A percentile compares a stretch with the other conserved stretches of the same genome.
Evolutionary conservation across 148 eudicot genomes (phyloP).

Genomic region (Dianthus caryophyllus): DNA sequence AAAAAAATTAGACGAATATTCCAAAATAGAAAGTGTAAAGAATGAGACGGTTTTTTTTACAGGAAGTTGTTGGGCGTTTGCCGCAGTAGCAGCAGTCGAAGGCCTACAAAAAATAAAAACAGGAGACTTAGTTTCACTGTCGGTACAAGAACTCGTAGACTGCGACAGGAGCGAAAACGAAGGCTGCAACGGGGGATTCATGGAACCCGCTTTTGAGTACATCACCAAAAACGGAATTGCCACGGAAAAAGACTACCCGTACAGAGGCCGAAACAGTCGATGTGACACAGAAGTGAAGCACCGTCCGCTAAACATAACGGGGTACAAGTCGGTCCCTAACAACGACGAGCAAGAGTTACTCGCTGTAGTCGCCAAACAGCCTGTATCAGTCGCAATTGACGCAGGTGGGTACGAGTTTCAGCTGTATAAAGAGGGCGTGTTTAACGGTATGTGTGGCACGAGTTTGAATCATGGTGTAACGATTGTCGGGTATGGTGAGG

Average conservation of each 20-base stretch:
- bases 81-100: slow-evolving; percentile 31
- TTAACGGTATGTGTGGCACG: slow-evolving; percentile 36
- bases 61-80: slow-evolving; percentile 46
- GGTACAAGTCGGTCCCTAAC: slow-evolving; percentile 29
- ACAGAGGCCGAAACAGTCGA: slow-evolving; percentile 31
- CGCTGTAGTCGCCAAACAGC: slow-evolving; percentile 48
- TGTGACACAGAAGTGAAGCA: slow-evolving; percentile 28
- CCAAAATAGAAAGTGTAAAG: too few relatives aligned
- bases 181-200: slow-evolving; percentile 66
- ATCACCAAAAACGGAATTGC: slow-evolving; percentile 41
- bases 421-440: slow-evolving; percentile 49
- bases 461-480: slow-evolving; percentile 46
- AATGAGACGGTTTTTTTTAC: neutral
- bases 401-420: slow-evolving; percentile 46
- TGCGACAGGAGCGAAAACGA: slow-evolving; percentile 39
- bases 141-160: slow-evolving; percentile 47
- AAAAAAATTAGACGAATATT: too few relatives aligned
- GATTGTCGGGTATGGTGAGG: slow-evolving; percentile 47
- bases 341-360: slow-evolving; percentile 30
- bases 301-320: slow-evolving; percentile 26
- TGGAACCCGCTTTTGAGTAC: slow-evolving; percentile 50
- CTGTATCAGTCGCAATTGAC: slow-evolving; percentile 61
- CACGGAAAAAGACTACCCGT: slow-evolving; percentile 51
- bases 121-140: slow-evolving; percentile 26
- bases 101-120: slow-evolving; percentile 30